Conservation (phyloP, 1,284 basidiomycete genomes). For the Coniophora puteana region DNA sequence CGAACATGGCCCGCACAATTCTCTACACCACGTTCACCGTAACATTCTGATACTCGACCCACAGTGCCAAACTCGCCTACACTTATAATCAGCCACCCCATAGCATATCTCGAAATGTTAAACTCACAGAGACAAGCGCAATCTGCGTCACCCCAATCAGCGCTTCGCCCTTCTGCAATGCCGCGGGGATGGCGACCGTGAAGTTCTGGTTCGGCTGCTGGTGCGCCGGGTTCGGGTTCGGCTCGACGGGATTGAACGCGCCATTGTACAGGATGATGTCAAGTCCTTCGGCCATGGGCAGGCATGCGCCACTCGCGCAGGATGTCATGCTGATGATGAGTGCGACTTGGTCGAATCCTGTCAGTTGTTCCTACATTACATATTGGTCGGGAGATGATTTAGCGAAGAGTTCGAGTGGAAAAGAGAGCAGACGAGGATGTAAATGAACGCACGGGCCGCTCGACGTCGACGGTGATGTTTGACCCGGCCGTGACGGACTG, state of each 20-base stretch:
- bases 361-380: too few relatives aligned
- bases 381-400: background rate
- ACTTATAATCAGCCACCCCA: too few relatives aligned
- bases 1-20: too few relatives aligned
- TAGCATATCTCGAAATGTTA: too few relatives aligned
- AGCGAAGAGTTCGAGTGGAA: background rate
- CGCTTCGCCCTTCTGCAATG: conserved; percentile 23
- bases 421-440: background rate
- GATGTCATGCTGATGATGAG: conserved; percentile 38
- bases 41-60: too few relatives aligned
- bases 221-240: conserved; percentile 13
- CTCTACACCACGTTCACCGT: too few relatives aligned
- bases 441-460: conserved; percentile 43
- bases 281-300: conserved; percentile 28
- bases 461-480: conserved; percentile 38
- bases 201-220: conserved; percentile 54
- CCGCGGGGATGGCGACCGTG: conserved; percentile 43
- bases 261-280: conserved; percentile 45
- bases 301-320: conserved; percentile 31
- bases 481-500: conserved; percentile 31
- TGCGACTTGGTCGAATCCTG: conserved; percentile 40
- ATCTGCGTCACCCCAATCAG: conserved; percentile 42
- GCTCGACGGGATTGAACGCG: conserved; percentile 35
- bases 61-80: too few relatives aligned
- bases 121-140: too few relatives aligned